phyloP scores from a whole-genome alignment of 169 alveolate species.

The Plasmodium gonderi region DNA sequence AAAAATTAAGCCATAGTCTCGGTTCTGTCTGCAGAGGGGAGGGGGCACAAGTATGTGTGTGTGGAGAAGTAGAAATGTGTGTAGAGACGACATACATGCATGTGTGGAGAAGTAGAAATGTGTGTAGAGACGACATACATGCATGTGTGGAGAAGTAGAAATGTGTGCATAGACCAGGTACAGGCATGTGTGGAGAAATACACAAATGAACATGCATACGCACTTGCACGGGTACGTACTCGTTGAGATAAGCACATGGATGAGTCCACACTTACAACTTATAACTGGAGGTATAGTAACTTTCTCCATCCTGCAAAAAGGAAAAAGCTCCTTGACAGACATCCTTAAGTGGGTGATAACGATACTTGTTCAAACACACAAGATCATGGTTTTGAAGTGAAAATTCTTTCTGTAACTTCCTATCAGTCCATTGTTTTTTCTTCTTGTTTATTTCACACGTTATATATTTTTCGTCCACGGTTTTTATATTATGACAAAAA shows the following conservation, averaged over 20 bases:
- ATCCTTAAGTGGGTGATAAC: slow-evolving; percentile 24
- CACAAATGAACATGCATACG: neutral
- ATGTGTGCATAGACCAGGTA: neutral
- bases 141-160: neutral
- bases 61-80: neutral
- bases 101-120: neutral
- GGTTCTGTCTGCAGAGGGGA: slow-evolving; percentile 14
- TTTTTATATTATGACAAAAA: neutral
- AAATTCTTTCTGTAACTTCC: slow-evolving; percentile 31
- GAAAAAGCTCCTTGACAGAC: slow-evolving; percentile 23
- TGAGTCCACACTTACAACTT: slow-evolving; percentile 17
- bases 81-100: neutral
- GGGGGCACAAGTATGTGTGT: neutral
- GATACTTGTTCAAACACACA: slow-evolving; percentile 8
- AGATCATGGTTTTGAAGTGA: slow-evolving; percentile 16
- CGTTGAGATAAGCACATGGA: neutral
- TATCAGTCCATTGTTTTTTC: slow-evolving; percentile 37
- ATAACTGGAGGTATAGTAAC: slow-evolving; percentile 50
- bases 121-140: neutral
- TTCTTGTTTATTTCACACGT: slow-evolving; percentile 52
- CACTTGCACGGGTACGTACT: neutral
- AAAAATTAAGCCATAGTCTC: slow-evolving; percentile 22
- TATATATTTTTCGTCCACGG: slow-evolving; percentile 24
- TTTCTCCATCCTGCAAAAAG: slow-evolving; percentile 38
- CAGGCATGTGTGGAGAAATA: neutral